These are phyloP conservation scores for Phyllosticta paracitricarpa DNA, from an alignment of 2,329 filamentous ascomycete genomes.

Conservation along the genomic window DNA sequence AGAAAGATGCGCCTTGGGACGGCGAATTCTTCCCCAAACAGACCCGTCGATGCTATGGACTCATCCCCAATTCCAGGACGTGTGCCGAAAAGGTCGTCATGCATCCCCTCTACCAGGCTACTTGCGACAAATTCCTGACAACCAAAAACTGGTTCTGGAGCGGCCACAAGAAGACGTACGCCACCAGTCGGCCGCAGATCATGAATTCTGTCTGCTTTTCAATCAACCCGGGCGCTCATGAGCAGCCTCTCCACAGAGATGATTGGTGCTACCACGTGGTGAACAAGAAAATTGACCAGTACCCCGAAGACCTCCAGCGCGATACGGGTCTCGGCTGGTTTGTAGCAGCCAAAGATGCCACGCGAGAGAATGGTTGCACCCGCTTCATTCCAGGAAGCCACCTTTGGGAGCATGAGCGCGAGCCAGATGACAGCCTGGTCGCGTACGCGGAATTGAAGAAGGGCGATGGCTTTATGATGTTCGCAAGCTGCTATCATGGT, in stretches of 20 bases:
- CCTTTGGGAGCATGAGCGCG: constrained; percentile 13
- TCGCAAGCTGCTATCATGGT: constrained; percentile 26
- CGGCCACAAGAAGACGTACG: constrained; percentile 19
- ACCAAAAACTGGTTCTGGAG: constrained; percentile 21
- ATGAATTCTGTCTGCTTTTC: constrained; percentile 13
- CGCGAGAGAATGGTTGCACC: constrained; percentile 26
- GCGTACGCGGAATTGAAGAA: constrained; percentile 21
- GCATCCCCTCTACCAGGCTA: constrained; percentile 19
- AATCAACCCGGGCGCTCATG: constrained; percentile 5
- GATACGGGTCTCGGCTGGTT: constrained; percentile 25
- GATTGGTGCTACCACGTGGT: background rate
- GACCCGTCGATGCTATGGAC: background rate
- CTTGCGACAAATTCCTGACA: constrained; percentile 20
- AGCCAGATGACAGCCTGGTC: background rate
- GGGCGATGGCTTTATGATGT: constrained; percentile 30
- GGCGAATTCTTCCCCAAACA: background rate
- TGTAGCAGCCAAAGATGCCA: constrained; percentile 24
- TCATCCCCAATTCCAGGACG: background rate
- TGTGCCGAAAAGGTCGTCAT: constrained; percentile 15
- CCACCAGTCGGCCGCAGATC: constrained; percentile 19
- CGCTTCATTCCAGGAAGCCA: constrained; percentile 29
- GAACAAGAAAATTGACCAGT: background rate
- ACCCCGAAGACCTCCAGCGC: constrained; percentile 12
- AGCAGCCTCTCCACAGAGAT: background rate
- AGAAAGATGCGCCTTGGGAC: background rate